A percentile compares a stretch with the other conserved stretches of the same genome.
Conservation (phyloP, 352 stramenopile species). For the Lagenidium giganteum region DNA sequence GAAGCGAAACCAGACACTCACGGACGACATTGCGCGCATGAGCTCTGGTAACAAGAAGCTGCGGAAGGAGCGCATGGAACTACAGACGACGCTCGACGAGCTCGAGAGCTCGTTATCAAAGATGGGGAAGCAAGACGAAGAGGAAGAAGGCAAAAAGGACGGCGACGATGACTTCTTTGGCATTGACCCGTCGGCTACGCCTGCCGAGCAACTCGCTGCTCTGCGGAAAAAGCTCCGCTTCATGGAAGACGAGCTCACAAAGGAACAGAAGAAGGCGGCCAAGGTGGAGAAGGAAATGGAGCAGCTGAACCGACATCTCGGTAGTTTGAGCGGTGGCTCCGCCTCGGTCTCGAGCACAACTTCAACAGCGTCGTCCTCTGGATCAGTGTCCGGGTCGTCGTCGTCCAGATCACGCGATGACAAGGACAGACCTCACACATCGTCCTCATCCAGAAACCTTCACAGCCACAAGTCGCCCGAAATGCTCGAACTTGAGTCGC, state of each 20-base stretch:
- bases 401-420: too few relatives aligned
- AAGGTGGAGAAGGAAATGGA: slow-evolving; percentile 73
- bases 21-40: slow-evolving; percentile 73
- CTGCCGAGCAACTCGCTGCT: slow-evolving; percentile 35
- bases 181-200: slow-evolving; percentile 34
- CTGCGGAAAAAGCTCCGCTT: slow-evolving; percentile 47
- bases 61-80: slow-evolving; percentile 47
- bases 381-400: slow-evolving; percentile 8
- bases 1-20: slow-evolving; percentile 52
- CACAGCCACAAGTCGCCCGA: slow-evolving; percentile 31
- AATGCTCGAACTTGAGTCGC: slow-evolving; percentile 42
- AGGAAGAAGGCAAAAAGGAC: slow-evolving; percentile 40
- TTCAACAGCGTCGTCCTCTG: slow-evolving; percentile 26
- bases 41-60: slow-evolving; percentile 67
- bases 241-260: slow-evolving; percentile 57
- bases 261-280: slow-evolving; percentile 53
- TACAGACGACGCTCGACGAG: slow-evolving; percentile 51
- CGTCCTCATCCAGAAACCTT: slow-evolving; percentile 13
- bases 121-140: slow-evolving; percentile 28
- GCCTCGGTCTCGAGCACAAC: too few relatives aligned
- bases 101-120: slow-evolving; percentile 53
- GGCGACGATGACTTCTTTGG: slow-evolving; percentile 55
- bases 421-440: too few relatives aligned
- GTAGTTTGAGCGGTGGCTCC: too few relatives aligned
- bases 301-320: slow-evolving; percentile 59